phyloP scores from a whole-genome alignment of 129 eudicot species.

The Saposhnikovia divaricata region DNA sequence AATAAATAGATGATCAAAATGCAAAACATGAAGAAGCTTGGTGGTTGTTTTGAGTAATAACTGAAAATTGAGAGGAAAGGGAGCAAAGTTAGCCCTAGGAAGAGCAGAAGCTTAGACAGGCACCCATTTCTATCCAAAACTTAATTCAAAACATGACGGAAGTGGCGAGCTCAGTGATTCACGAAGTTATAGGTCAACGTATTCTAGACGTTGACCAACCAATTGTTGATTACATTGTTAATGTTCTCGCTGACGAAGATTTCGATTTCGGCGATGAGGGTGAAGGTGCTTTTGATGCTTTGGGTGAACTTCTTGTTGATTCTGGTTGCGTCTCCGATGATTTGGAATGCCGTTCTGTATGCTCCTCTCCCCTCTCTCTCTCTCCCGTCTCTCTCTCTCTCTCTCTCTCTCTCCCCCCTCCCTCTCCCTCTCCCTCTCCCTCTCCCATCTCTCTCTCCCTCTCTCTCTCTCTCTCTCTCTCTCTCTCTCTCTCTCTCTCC shows the following conservation, averaged over 20 bases:
- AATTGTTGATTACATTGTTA: slow-evolving; percentile 75
- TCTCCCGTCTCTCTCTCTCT: too few relatives aligned
- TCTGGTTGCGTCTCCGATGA: slow-evolving; percentile 70
- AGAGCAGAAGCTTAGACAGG: not conserved
- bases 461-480: not conserved
- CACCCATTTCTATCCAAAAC: not conserved
- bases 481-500: not conserved
- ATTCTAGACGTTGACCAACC: slow-evolving; percentile 74
- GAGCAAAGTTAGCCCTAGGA: not conserved
- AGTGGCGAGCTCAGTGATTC: slow-evolving; percentile 78
- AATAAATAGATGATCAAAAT: too few relatives aligned
- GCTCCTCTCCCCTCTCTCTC: too few relatives aligned
- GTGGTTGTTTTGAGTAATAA: too few relatives aligned
- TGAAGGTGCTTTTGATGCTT: slow-evolving; percentile 84
- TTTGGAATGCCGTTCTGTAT: slow-evolving; percentile 75
- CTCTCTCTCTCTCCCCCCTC: not conserved
- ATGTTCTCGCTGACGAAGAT: slow-evolving; percentile 95
- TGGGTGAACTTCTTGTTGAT: slow-evolving; percentile 87
- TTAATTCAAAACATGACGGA: slow-evolving; percentile 50
- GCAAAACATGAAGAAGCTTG: too few relatives aligned
- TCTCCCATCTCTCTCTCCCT: not conserved
- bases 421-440: not conserved
- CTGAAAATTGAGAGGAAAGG: too few relatives aligned
- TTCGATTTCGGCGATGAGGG: slow-evolving; percentile 91
- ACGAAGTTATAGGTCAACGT: slow-evolving; percentile 66